Evolutionary conservation across 2,329 filamentous ascomycete species (phyloP), one percentile per base, ranked within the genome.

Genomic region (Cladosporium oxysporum): DNA sequence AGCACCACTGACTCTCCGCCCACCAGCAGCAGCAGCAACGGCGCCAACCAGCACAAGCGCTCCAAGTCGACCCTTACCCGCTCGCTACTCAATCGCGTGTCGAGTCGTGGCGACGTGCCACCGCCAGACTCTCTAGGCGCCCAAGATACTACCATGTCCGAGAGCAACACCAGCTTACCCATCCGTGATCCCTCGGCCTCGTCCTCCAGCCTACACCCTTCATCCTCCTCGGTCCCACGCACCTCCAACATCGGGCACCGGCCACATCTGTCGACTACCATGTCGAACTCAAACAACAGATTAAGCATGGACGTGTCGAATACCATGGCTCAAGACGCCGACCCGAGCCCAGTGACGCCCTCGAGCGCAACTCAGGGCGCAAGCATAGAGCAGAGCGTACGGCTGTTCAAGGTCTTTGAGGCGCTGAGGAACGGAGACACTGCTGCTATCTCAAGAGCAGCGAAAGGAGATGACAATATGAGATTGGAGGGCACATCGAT

Each of bases 331-430:
- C 49, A 37, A 50, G 61, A 63, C 23, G 33, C 61, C 8, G 67
- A 69, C 29, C 64, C 66, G 1, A 69, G 58, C 18, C 68, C 71
- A 6, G 67, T 68, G 28, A 69, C 70, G 7, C 67, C 69, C 14
- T 66, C 67, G 21, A 71, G 68, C 52, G 71, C 71, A 12, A 72
- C 74, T 0, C 79, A 80, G 68, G 76, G 76, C 57, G 77, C 79
- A 1, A 82, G 81, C 4, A 91, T 99, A 66, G 93, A 99, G 76
- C 93, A 97, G 78, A 97, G 94, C 0, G 92, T 99, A 62, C 88
- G 91, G 75, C 93, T 96, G 71, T 99, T 99, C 79, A 89, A 93
- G 71, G 88, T 97, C 57, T 97, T 98, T 75, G 95, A 98, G 80
- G 91, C 93, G 50, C 83, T 99, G 70, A 88, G 94, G 70, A 95